Evolutionary conservation across 495 filamentous ascomycete genomes (phyloP), one percentile per base, ranked within the genome.

Genomic region (Staphylotrichum longicolle): DNA sequence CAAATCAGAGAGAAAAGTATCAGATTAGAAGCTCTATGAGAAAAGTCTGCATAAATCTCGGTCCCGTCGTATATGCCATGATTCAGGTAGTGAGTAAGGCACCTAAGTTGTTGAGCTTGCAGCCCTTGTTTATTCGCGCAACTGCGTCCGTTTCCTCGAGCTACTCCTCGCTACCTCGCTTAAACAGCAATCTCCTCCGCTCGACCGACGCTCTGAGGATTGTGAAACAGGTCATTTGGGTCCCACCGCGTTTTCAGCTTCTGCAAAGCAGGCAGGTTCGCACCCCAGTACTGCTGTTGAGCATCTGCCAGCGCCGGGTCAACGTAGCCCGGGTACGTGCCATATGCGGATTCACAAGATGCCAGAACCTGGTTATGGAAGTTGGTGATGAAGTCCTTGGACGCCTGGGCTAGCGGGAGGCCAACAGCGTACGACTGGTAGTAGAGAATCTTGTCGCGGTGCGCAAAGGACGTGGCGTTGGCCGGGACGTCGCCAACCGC

Each of bases 291-390:
- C 63, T 80, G 66, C 56, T 69, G 59, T 56, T 82, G 81, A 0
- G 82, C 78, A 32, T 77, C 67, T 34, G 67, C 67, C 58, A 89
- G 63, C 5, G 69, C 73, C 2, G 86, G 84, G 70, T 93, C 89
- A 5, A 91, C 82, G 66, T 91, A 91, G 20, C 89, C 90, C 1
- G 87, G 79, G 72, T 92, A 93, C 0, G 83, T 85, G 2, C 72
- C 75, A 54, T 81, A 77, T 0, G 70, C 65, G 5, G 73, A 68
- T 1, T 69, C 66, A 20, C 82, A 58, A 6, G 57, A 56, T 6
- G 63, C 54, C 9, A 67, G 41, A 12, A 80, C 66, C 44, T 68
- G 71, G 4, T 74, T 60, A 56, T 85, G 80, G 27, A 88, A 68
- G 0, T 75, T 76, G 27, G 71, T 67, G 56, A 88, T 69, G 56